Evolutionary conservation across 2,329 filamentous ascomycete genomes (phyloP).

Genomic region (Penicillium hesseltinei): DNA sequence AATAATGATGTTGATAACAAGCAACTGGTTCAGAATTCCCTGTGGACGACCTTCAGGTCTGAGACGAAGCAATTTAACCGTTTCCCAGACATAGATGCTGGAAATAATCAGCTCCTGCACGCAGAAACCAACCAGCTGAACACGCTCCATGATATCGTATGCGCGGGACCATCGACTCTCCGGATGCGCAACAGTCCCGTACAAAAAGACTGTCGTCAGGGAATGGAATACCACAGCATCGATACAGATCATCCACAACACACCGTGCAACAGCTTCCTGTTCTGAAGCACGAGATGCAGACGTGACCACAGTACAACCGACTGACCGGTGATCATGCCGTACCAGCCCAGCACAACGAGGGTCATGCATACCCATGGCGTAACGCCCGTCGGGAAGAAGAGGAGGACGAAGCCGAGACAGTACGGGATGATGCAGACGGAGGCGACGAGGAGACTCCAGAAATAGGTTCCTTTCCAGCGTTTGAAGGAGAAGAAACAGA

Average conservation of each 20-base stretch:
- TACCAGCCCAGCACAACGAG: slow-evolving; percentile 44
- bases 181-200: slow-evolving; percentile 30
- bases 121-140: slow-evolving; percentile 54
- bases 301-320: slow-evolving; percentile 48
- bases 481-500: slow-evolving; percentile 47
- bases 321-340: slow-evolving; percentile 46
- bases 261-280: slow-evolving; percentile 32
- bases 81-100: slow-evolving; percentile 51
- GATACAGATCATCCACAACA: slow-evolving; percentile 46
- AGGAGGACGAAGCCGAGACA: slow-evolving; percentile 45
- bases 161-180: slow-evolving; percentile 25
- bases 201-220: slow-evolving; percentile 41
- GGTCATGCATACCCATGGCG: slow-evolving; percentile 35
- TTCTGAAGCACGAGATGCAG: slow-evolving; percentile 45
- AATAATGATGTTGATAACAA: slow-evolving; percentile 51
- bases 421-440: slow-evolving; percentile 41
- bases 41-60: slow-evolving; percentile 19
- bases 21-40: slow-evolving; percentile 43
- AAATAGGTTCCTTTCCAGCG: slow-evolving; percentile 47
- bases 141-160: slow-evolving; percentile 49
- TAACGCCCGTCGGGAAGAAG: slow-evolving; percentile 35
- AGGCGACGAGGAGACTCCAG: slow-evolving; percentile 46
- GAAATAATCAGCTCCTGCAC: slow-evolving; percentile 55
- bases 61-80: slow-evolving; percentile 32
- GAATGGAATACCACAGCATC: slow-evolving; percentile 42